Evolutionary conservation across 2,329 filamentous ascomycete genomes (phyloP).

Genomic region (Nigrograna mackinnonii): DNA sequence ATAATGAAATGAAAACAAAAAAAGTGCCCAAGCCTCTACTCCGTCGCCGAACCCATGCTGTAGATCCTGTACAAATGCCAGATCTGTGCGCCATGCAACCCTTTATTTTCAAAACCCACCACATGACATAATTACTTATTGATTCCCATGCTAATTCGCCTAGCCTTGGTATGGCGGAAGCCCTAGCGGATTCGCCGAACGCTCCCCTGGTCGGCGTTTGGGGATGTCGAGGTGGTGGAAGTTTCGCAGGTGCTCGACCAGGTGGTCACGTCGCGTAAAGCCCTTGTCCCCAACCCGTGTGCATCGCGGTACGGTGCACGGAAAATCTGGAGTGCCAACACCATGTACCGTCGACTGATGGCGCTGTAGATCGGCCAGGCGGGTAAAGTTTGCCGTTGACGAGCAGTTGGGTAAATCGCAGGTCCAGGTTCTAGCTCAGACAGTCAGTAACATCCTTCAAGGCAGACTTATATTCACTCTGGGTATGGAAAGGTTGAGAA

Average conservation of each 20-base stretch:
- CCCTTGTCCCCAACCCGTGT: slow-evolving; percentile 44
- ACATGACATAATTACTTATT: too few species aligned
- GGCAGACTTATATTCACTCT: neutral
- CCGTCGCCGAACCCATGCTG: too few species aligned
- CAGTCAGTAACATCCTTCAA: too few species aligned
- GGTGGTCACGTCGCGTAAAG: slow-evolving; percentile 61
- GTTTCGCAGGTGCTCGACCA: slow-evolving; percentile 60
- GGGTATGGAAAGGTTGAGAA: neutral
- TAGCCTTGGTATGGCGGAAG: slow-evolving; percentile 6
- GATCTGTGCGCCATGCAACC: too few species aligned
- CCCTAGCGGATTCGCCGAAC: slow-evolving; percentile 31
- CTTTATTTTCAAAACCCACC: too few species aligned
- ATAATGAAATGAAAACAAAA: too few species aligned
- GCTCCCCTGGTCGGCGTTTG: slow-evolving; percentile 39
- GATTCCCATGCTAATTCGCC: too few species aligned
- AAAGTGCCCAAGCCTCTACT: too few species aligned
- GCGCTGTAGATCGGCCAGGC: slow-evolving; percentile 38
- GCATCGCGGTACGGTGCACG: slow-evolving; percentile 33
- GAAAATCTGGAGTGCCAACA: slow-evolving; percentile 30
- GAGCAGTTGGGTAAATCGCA: slow-evolving; percentile 33
- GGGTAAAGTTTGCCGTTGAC: slow-evolving; percentile 37
- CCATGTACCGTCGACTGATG: slow-evolving; percentile 39
- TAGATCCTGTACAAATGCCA: too few species aligned
- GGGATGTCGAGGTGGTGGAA: slow-evolving; percentile 56
- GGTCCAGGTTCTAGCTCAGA: slow-evolving; percentile 33